Base-by-base conservation (phyloP, 257 asterid species). In the Galeopsis tetrahit region DNA sequence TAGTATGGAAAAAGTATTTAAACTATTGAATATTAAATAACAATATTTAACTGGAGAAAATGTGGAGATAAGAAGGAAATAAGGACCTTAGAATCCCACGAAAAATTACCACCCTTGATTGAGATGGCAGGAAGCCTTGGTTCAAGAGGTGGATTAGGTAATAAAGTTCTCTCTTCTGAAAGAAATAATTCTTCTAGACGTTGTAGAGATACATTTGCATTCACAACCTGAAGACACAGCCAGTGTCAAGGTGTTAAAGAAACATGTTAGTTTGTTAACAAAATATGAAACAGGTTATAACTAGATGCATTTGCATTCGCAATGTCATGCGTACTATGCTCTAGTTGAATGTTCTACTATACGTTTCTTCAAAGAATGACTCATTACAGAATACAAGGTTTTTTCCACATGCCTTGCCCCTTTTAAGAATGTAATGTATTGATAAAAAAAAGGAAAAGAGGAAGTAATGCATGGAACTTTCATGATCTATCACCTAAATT, bases 61-160 rank as follows among this genome's bases (percentile, higher is more conserved):
- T 11, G 13, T 36, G n/a, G 38, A 67, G 36, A 49, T 7, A 10
- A 53, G 40, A 59, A 53, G 40, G 55, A 60, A 71, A 68, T 34
- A n/a, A 66, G 59, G 75, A 92, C 98, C 96, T 87, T 79, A 57
- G 90, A 80, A 81, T 90, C 91, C 97, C 98, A 92, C 11, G 96
- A 87, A 82, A 92, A 92, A 76, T 35, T 60, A 64, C 90, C 92
- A 38, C 70, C 81, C 87, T 82, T 85, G 77, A 92, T 85, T 67
- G 96, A 92, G 77, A 92, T 90, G 70, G 93, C 91, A 46, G 97
- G 91, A 75, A 85, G 86, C 44, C 40, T 75, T 15, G 88, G 90
- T 66, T 84, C 88, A 69, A 84, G 85, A 53, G 93, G 91, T 69
- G 95, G 97, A 81, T 92, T 90, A 80, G 97, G 92, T 40, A 81